Percentiles rank a stretch among this genome's conserved stretches.
phyloP scores from a whole-genome alignment of 2,329 filamentous ascomycete species.

The Curvularia verruculosa region DNA sequence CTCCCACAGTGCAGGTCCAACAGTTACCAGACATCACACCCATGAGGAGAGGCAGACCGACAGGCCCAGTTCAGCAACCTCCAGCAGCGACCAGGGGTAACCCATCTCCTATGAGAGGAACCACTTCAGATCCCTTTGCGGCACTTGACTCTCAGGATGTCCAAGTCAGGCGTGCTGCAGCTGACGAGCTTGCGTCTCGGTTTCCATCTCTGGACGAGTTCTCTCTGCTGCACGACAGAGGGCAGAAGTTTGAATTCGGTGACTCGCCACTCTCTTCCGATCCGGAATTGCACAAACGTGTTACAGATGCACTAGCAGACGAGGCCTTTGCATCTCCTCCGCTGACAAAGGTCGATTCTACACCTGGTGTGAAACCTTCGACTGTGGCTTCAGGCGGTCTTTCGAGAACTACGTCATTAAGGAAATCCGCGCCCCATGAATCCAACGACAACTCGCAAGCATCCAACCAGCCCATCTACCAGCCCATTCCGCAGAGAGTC shows the following conservation, averaged over 20 bases:
- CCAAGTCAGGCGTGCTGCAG: constrained; percentile 56
- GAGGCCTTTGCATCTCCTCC: constrained; percentile 72
- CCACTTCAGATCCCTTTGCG: constrained; percentile 83
- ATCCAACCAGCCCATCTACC: constrained; percentile 45
- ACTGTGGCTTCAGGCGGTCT: constrained; percentile 40
- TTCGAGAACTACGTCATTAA: constrained; percentile 42
- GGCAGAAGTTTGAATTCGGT: constrained; percentile 81
- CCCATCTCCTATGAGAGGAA: constrained; percentile 72
- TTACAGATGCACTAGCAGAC: constrained; percentile 80
- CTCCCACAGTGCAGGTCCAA: constrained; percentile 72
- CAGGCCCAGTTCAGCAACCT: constrained; percentile 56
- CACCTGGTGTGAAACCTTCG: constrained; percentile 37
- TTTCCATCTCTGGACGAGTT: constrained; percentile 96
- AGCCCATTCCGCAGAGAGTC: constrained; percentile 57
- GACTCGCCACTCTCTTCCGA: constrained; percentile 50
- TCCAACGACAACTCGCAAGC: constrained; percentile 33
- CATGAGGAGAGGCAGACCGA: constrained; percentile 86
- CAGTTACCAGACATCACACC: constrained; percentile 87
- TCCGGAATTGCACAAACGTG: constrained; percentile 64
- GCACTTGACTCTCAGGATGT: constrained; percentile 75
- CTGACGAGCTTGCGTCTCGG: constrained; percentile 80
- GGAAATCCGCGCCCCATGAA: constrained; percentile 34
- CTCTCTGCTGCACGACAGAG: constrained; percentile 82
- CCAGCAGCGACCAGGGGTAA: constrained; percentile 59
- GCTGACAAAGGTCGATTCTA: constrained; percentile 31